Evolutionary conservation across 345 rosid genomes (phyloP).

Genomic region (Draba incana): DNA sequence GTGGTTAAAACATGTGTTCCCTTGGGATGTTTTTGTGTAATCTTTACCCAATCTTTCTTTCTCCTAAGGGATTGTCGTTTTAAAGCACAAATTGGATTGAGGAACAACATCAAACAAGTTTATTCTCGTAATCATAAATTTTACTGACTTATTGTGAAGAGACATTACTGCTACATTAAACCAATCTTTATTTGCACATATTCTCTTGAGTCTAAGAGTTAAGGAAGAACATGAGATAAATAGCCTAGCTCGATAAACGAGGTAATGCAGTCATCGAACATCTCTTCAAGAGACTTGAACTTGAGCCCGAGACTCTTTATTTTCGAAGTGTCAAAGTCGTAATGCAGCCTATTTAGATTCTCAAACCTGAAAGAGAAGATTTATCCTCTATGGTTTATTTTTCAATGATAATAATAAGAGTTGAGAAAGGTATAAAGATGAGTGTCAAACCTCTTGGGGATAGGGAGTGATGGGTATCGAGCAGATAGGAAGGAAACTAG

Average conservation of each 20-base stretch:
- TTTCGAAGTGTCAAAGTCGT: constrained; percentile 68
- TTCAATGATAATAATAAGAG: not conserved
- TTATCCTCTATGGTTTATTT: not conserved
- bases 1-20: not conserved
- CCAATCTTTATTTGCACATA: not conserved
- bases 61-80: not conserved
- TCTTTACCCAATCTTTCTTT: not conserved
- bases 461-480: constrained; percentile 62
- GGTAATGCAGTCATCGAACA: constrained; percentile 76
- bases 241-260: constrained; percentile 63
- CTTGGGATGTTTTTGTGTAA: not conserved
- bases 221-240: constrained; percentile 35
- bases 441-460: constrained; percentile 59
- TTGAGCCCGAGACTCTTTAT: constrained; percentile 61
- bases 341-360: constrained; percentile 54
- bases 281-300: constrained; percentile 65
- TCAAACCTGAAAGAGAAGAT: constrained; percentile 55
- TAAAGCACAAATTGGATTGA: not conserved
- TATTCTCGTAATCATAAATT: not conserved
- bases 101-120: too few species aligned
- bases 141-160: constrained; percentile 16
- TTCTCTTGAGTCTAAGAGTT: constrained; percentile 2
- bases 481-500: constrained; percentile 55
- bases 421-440: not conserved
- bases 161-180: not conserved